Evolutionary conservation across 1,284 basidiomycete genomes (phyloP).

Genomic region (Hymenochaete sp.): DNA sequence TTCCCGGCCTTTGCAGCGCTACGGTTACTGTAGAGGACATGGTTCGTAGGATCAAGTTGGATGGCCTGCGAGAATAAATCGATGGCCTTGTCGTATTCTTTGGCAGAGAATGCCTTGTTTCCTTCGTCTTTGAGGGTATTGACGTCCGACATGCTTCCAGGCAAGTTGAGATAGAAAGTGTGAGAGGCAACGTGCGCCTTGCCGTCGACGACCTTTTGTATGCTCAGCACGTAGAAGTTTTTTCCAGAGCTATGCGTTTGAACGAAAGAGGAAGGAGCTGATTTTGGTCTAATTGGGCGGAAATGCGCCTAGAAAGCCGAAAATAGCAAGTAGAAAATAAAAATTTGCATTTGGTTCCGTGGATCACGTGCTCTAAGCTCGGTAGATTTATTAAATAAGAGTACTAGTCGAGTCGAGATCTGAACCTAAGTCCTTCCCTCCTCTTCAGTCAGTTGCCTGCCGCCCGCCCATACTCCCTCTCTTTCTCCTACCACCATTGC

Average conservation of each 20-base stretch:
- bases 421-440: too few species aligned
- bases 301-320: too few species aligned
- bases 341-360: too few species aligned
- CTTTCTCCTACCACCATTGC: neutral
- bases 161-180: neutral
- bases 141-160: conserved; percentile 15
- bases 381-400: too few species aligned
- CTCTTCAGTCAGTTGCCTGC: neutral
- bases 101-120: conserved; percentile 93
- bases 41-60: conserved; percentile 72
- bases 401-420: too few species aligned
- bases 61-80: conserved; percentile 84
- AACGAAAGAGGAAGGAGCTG: too few species aligned
- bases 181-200: too few species aligned
- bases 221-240: too few species aligned
- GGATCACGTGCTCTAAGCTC: too few species aligned
- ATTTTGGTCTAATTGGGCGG: too few species aligned
- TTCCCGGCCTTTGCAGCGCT: conserved; percentile 85
- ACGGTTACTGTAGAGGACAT: conserved; percentile 90
- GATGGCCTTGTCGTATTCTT: conserved; percentile 87
- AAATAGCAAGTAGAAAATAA: too few species aligned
- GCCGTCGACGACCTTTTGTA: neutral
- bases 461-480: neutral
- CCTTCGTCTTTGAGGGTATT: conserved; percentile 81
- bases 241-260: too few species aligned